Conservation (phyloP, 2,329 filamentous ascomycete species). For the Geoglossum cookeanum region DNA sequence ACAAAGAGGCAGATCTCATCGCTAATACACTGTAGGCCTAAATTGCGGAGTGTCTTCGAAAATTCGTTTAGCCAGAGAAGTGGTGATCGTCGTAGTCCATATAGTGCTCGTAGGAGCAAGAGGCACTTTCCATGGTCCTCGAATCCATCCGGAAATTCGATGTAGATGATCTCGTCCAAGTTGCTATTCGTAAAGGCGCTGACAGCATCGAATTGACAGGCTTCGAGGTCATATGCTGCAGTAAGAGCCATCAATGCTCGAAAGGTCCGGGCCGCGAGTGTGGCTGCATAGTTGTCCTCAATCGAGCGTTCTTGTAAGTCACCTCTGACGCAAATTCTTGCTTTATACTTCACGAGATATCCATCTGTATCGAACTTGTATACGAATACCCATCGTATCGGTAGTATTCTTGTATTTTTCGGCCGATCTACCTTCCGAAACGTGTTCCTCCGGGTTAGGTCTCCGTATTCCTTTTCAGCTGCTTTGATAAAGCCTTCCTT, state of each 20-base stretch:
- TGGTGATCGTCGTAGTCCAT: conserved; percentile 16
- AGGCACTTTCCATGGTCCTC: conserved; percentile 3
- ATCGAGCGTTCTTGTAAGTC: conserved; percentile 8
- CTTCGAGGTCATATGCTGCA: conserved; percentile 10
- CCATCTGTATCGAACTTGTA: conserved; percentile 15
- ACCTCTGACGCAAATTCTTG: conserved; percentile 11
- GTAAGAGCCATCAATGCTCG: conserved; percentile 11
- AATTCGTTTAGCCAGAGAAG: conserved; percentile 14
- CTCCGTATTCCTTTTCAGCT: too few relatives aligned
- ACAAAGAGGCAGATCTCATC: conserved; percentile 7
- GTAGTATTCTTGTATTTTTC: neutral
- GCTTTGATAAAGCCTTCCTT: too few relatives aligned
- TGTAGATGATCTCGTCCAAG: conserved; percentile 7
- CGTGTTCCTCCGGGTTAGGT: too few relatives aligned
- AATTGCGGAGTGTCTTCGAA: conserved; percentile 5
- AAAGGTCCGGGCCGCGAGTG: conserved; percentile 10
- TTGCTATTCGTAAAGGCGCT: conserved; percentile 13
- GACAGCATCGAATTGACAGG: conserved; percentile 11
- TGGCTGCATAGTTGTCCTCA: conserved; percentile 9
- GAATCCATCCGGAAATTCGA: conserved; percentile 9
- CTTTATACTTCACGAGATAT: conserved; percentile 11
- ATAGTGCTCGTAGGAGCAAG: conserved; percentile 12
- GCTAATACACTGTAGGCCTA: conserved; percentile 10
- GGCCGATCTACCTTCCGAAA: too few relatives aligned
- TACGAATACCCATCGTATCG: conserved; percentile 13